Base-by-base conservation (phyloP, 208 protist genomes). In the Balamuthia mandrillaris region DNA sequence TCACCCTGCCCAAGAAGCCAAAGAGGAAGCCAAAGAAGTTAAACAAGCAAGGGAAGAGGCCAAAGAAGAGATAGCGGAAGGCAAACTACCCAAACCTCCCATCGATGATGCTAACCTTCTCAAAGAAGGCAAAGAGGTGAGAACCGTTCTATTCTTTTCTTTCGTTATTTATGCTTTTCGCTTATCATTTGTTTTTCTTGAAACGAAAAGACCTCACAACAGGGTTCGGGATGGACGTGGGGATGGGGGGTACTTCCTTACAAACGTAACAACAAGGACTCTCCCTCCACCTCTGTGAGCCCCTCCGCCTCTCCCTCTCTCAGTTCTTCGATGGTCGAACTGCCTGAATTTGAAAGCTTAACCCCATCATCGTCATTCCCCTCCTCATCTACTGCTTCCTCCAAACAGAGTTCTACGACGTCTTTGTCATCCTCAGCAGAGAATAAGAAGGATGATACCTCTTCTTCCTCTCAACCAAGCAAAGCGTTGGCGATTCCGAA, bases 181-280 rank as follows among this genome's bases (percentile, higher is more conserved):
- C n/a, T n/a, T n/a, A 16, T 66, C 18, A 33, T 21, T 27, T 70
- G 5, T 33, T 3, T n/a, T 2, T 31, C 18, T 14, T 31, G 35
- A 70, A 12, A 63, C 5, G 24, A 5, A 35, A 63, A 12, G 7
- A 9, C 7, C 12, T 5, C 49, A 14, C 9, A 78, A 47, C 27
- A 41, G 14, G 44, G 45, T 27, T 58, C 68, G 12, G 45, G 68
- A 3, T 78, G 68, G 68, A 78, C 68, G 27, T 78, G 68, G 68
- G 68, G 68, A 21, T 78, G 68, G 68, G 68, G 68, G 14, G 31
- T 78, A 16, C 68, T 78, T 51, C 68, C 68, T 18, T 37, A 47
- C 21, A 41, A 47, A 21, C 18, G 31, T 9, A 41, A 78, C 21
- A 21, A 58, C 27, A 56, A 18, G 18, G 51, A 41, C 18, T 35